Evolutionary conservation across 225 moss, liverwort and hornwort species (phyloP).

Genomic region (Sphagnum tenellum): DNA sequence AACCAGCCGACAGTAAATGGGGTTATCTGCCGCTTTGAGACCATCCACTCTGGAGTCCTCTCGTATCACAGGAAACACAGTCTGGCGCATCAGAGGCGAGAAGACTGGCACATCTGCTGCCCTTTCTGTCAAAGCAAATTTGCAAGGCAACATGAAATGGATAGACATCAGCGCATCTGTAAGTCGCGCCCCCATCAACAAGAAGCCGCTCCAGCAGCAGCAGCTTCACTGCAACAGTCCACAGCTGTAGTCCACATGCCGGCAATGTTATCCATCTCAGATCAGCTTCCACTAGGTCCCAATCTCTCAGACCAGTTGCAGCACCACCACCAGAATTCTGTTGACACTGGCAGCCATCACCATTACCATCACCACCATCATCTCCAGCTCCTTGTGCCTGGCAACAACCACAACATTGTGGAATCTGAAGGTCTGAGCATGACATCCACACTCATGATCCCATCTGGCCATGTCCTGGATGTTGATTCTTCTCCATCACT

Average conservation of each 20-base stretch:
- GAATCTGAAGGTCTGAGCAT: conserved; percentile 19
- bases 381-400: conserved; percentile 17
- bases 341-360: neutral
- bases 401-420: conserved; percentile 29
- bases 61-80: conserved; percentile 53
- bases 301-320: conserved; percentile 11
- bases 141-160: conserved; percentile 55
- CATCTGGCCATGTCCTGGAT: neutral
- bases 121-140: conserved; percentile 55
- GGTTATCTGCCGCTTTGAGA: conserved; percentile 45
- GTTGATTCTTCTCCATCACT: neutral
- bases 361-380: conserved; percentile 6
- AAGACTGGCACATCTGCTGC: conserved; percentile 55
- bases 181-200: conserved; percentile 26
- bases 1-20: conserved; percentile 51
- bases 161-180: conserved; percentile 48
- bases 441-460: neutral
- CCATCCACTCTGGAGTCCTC: conserved; percentile 48
- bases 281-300: too few relatives aligned
- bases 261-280: too few relatives aligned
- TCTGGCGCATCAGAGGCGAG: conserved; percentile 43
- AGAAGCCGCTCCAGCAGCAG: too few relatives aligned
- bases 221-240: too few relatives aligned
- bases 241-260: too few relatives aligned
- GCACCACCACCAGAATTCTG: neutral